A percentile compares a stretch with the other conserved stretches of the same genome.
These are phyloP conservation scores for Sambucus nigra DNA, from an alignment of 129 eudicot species.

Conservation along the genomic window DNA sequence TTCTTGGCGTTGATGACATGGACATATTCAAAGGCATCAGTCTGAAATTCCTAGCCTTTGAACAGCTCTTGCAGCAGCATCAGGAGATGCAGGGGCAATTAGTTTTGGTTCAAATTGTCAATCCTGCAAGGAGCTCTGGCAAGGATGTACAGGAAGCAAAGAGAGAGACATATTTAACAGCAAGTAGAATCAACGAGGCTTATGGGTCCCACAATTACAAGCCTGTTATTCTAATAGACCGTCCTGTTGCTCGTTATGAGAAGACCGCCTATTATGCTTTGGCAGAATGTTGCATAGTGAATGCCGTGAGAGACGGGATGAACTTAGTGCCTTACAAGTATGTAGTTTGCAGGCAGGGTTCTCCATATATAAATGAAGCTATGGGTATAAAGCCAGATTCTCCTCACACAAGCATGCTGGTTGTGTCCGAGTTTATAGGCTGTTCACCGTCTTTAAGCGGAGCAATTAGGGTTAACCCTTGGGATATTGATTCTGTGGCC, in stretches of 20 bases:
- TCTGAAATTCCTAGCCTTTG: conserved; percentile 66
- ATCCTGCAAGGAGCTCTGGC: conserved; percentile 83
- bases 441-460: conserved; percentile 92
- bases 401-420: conserved; percentile 65
- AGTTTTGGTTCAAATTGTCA: conserved; percentile 71
- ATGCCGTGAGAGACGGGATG: conserved; percentile 91
- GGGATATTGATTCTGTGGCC: conserved; percentile 80
- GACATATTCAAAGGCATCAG: conserved; percentile 85
- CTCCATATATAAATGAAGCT: conserved; percentile 35
- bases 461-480: conserved; percentile 86
- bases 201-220: conserved; percentile 49
- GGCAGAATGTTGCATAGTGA: conserved; percentile 84
- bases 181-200: conserved; percentile 50
- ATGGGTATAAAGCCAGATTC: conserved; percentile 23
- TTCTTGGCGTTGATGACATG: conserved; percentile 91
- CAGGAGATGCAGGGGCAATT: conserved; percentile 35
- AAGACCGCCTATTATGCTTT: conserved; percentile 76
- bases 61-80: conserved; percentile 42
- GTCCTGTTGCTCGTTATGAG: conserved; percentile 59
- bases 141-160: conserved; percentile 80
- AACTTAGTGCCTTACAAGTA: conserved; percentile 84
- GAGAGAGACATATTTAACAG: conserved; percentile 59
- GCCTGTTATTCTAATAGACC: conserved; percentile 68
- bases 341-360: conserved; percentile 66
- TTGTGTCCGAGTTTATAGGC: conserved; percentile 85